Evolutionary conservation across 371 early-diverging fungal species (phyloP).

Genomic region (Choanephora cucurbitarum): DNA sequence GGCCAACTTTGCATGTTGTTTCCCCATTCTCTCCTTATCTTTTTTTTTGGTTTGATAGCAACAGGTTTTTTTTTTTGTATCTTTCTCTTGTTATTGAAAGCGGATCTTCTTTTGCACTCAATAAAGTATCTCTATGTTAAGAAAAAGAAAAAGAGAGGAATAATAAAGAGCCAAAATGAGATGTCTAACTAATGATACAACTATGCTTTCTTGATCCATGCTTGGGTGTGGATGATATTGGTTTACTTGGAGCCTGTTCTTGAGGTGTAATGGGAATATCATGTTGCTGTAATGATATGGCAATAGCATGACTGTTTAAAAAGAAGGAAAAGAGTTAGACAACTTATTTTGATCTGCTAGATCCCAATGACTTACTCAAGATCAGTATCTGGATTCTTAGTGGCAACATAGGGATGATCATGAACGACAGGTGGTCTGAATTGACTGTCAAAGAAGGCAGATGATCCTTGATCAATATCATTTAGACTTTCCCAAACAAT

Average conservation of each 20-base stretch:
- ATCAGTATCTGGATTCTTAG: constrained; percentile 32
- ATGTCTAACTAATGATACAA: constrained; percentile 6
- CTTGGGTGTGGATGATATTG: not conserved
- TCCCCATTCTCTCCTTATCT: too few species aligned
- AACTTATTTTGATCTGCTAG: too few species aligned
- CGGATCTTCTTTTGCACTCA: too few species aligned
- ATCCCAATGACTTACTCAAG: constrained; percentile 34
- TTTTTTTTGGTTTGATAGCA: too few species aligned
- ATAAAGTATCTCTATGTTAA: too few species aligned
- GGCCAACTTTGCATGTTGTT: too few species aligned
- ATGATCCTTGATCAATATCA: constrained; percentile 68
- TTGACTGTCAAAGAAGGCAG: constrained; percentile 65
- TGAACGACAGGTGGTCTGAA: constrained; percentile 42
- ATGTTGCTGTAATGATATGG: constrained; percentile 15
- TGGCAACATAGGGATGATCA: constrained; percentile 13
- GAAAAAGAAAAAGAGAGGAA: too few species aligned
- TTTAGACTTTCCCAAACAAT: constrained; percentile 79
- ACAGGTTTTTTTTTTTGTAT: too few species aligned
- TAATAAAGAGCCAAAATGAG: too few species aligned
- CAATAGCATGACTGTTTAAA: constrained; percentile 19
- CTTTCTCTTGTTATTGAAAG: too few species aligned
- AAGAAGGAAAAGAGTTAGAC: not conserved
- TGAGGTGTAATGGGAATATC: not conserved
- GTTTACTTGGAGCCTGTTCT: not conserved
- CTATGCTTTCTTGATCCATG: not conserved